These are phyloP conservation scores for Aquilaria yunnanensis DNA, from an alignment of 345 rosid genomes.

Conservation along the genomic window DNA sequence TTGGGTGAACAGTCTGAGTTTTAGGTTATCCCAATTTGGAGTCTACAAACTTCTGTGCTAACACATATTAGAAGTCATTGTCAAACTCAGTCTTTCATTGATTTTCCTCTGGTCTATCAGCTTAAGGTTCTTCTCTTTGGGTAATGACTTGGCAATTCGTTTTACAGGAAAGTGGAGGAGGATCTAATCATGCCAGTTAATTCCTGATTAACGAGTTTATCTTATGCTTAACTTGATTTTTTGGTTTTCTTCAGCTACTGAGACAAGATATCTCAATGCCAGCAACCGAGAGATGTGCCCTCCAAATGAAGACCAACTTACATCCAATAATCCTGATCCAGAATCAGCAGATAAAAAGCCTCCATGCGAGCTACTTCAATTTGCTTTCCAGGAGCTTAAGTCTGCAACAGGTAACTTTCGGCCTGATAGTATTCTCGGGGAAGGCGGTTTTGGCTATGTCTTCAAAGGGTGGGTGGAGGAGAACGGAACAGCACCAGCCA, in stretches of 20 bases:
- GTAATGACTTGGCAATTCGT: too few relatives aligned
- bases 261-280: slow-evolving; percentile 67
- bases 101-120: too few relatives aligned
- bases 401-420: slow-evolving; percentile 79
- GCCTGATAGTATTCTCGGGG: slow-evolving; percentile 85
- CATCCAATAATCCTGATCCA: slow-evolving; percentile 41
- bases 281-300: slow-evolving; percentile 61
- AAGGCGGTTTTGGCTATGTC: slow-evolving; percentile 82
- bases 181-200: too few relatives aligned
- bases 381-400: slow-evolving; percentile 66
- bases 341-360: slow-evolving; percentile 25
- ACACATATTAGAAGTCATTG: too few relatives aligned
- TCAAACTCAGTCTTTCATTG: too few relatives aligned
- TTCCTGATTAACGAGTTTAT: too few relatives aligned
- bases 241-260: slow-evolving; percentile 38
- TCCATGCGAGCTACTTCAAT: slow-evolving; percentile 53
- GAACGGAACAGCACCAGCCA: slow-evolving; percentile 73
- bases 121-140: too few relatives aligned
- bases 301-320: slow-evolving; percentile 46
- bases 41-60: too few relatives aligned
- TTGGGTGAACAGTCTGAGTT: too few relatives aligned
- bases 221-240: too few relatives aligned
- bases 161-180: too few relatives aligned
- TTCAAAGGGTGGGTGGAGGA: slow-evolving; percentile 87
- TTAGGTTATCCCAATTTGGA: too few relatives aligned